Evolutionary conservation across 1,284 basidiomycete genomes (phyloP).

Genomic region (Hortiboletus rubellus): DNA sequence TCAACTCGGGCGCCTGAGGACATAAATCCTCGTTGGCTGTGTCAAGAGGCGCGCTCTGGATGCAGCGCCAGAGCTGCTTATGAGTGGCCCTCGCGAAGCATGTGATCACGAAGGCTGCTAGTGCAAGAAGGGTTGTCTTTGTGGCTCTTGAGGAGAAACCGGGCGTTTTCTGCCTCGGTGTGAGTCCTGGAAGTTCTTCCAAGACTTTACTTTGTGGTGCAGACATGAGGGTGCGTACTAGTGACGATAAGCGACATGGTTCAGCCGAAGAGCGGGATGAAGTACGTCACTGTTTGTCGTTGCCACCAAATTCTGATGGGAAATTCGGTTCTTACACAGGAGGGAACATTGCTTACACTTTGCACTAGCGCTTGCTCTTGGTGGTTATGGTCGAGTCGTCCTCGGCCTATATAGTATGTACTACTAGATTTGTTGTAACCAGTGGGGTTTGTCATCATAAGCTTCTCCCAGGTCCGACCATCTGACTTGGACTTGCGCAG

Average conservation of each 20-base stretch:
- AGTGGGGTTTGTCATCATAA: too few relatives aligned
- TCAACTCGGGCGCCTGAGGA: conserved; percentile 28
- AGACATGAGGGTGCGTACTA: conserved; percentile 10
- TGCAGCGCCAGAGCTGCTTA: conserved; percentile 8
- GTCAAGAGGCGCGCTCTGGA: background rate
- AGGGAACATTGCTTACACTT: too few relatives aligned
- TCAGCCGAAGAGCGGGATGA: background rate
- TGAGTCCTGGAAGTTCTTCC: conserved; percentile 12
- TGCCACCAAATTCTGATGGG: background rate
- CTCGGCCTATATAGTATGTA: too few relatives aligned
- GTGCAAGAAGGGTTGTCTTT: conserved; percentile 14
- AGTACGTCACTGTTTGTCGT: too few relatives aligned
- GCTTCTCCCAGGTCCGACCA: too few relatives aligned
- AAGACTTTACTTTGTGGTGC: conserved; percentile 2
- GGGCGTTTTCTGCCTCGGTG: background rate
- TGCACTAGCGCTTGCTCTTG: too few relatives aligned
- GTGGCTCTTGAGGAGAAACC: conserved; percentile 8
- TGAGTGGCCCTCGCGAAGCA: conserved; percentile 8
- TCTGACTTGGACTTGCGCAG: too few relatives aligned
- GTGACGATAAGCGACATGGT: background rate
- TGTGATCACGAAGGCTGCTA: conserved; percentile 21
- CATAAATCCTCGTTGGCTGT: conserved; percentile 20
- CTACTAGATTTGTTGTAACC: too few relatives aligned
- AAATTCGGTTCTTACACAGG: background rate
- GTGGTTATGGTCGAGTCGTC: too few relatives aligned